A percentile compares a stretch with the other conserved stretches of the same genome.
Conservation (phyloP, 805 yeast species). For the Spathaspora hagerdaliae region DNA sequence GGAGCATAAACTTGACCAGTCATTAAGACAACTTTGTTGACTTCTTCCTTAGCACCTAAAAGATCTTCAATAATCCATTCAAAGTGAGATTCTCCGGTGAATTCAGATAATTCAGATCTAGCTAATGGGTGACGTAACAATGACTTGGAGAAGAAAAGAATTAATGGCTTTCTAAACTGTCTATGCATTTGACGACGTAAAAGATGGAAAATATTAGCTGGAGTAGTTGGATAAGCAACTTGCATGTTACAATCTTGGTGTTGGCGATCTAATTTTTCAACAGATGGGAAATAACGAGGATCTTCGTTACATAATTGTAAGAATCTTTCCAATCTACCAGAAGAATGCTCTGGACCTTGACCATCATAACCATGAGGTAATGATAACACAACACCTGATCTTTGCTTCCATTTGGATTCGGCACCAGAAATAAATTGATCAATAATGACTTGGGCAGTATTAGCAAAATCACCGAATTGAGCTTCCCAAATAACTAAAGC, state of each 20-base stretch:
- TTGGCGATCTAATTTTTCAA: constrained; percentile 87
- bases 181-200: constrained; percentile 99
- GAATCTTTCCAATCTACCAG: constrained; percentile 96
- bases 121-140: constrained; percentile 97
- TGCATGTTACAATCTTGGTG: constrained; percentile 99
- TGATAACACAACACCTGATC: constrained; percentile 92
- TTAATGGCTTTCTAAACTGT: constrained; percentile 93
- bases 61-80: constrained; percentile 94
- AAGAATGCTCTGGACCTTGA: constrained; percentile 99
- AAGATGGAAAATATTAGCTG: constrained; percentile 93
- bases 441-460: constrained; percentile 96
- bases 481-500: constrained; percentile 99
- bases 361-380: constrained; percentile 99
- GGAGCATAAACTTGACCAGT: constrained; percentile 96
- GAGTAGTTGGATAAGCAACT: constrained; percentile 96
- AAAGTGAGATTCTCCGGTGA: constrained; percentile 89
- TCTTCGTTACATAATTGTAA: constrained; percentile 95
- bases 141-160: constrained; percentile 85
- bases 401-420: constrained; percentile 98
- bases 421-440: constrained; percentile 97
- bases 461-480: constrained; percentile 99
- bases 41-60: constrained; percentile 78
- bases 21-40: constrained; percentile 80
- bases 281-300: constrained; percentile 87
- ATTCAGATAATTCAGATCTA: constrained; percentile 75